phyloP scores from a whole-genome alignment of 2,329 filamentous ascomycete species.

The Leptographium procerum region DNA sequence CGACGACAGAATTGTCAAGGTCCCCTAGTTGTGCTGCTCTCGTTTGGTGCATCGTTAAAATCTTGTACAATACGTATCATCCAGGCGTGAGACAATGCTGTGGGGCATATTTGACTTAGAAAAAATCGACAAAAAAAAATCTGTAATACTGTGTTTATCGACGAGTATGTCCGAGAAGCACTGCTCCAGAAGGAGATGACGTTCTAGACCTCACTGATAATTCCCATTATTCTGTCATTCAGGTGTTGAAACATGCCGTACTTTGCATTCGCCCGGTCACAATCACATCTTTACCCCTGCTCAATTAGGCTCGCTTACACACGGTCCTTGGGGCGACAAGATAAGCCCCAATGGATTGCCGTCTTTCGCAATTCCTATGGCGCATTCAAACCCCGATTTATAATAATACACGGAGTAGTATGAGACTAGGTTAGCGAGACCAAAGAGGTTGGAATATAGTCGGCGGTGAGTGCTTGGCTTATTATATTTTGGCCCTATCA shows the following conservation, averaged over 20 bases:
- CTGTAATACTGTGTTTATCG: too few species aligned
- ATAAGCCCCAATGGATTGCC: background rate
- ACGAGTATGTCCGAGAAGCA: too few species aligned
- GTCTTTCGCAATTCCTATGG: background rate
- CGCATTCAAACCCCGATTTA: background rate
- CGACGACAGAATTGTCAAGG: conserved; percentile 61
- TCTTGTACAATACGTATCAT: background rate
- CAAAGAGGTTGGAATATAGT: background rate
- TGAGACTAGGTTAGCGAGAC: background rate
- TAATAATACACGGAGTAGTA: background rate
- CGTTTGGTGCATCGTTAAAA: background rate
- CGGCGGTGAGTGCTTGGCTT: background rate
- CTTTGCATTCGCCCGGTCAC: background rate
- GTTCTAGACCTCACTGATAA: too few species aligned
- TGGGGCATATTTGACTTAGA: background rate
- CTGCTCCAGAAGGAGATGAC: too few species aligned
- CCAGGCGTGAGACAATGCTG: too few species aligned
- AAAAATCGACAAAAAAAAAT: background rate
- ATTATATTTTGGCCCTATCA: background rate
- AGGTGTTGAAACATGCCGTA: too few species aligned
- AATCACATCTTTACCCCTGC: background rate
- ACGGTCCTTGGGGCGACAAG: background rate
- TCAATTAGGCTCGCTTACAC: background rate
- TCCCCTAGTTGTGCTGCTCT: conserved; percentile 28
- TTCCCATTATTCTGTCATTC: too few species aligned